These are phyloP conservation scores for Calycina herbarum DNA, from an alignment of 2,329 filamentous ascomycete species.

Conservation along the genomic window DNA sequence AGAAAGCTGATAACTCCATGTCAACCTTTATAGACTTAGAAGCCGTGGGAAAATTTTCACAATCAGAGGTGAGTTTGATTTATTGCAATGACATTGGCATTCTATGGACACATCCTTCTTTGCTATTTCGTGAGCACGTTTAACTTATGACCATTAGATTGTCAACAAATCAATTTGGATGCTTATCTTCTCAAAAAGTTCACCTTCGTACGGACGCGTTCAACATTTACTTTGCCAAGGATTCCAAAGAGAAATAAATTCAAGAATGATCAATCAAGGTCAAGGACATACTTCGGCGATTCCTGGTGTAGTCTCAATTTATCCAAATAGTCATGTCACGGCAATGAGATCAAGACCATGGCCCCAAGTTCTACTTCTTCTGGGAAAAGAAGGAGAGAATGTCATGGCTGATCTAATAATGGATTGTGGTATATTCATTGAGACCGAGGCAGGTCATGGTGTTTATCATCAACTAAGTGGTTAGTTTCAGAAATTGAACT, in stretches of 20 bases:
- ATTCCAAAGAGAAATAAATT: slow-evolving; percentile 54
- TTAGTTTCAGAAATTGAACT: slow-evolving; percentile 38
- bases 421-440: slow-evolving; percentile 73
- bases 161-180: slow-evolving; percentile 77
- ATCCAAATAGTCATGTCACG: slow-evolving; percentile 69
- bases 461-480: slow-evolving; percentile 82
- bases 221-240: slow-evolving; percentile 83
- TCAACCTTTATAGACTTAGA: slow-evolving; percentile 50
- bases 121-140: slow-evolving; percentile 8
- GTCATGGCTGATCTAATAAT: slow-evolving; percentile 78
- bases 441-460: slow-evolving; percentile 56
- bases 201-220: slow-evolving; percentile 51
- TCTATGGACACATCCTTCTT: slow-evolving; percentile 14
- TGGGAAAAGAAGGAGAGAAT: slow-evolving; percentile 73
- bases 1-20: slow-evolving; percentile 60
- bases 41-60: slow-evolving; percentile 50
- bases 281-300: slow-evolving; percentile 48
- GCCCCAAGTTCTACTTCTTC: slow-evolving; percentile 69
- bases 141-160: slow-evolving; percentile 50
- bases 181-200: slow-evolving; percentile 62
- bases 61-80: slow-evolving; percentile 58
- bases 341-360: slow-evolving; percentile 70
- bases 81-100: slow-evolving; percentile 6
- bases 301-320: slow-evolving; percentile 63
- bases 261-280: slow-evolving; percentile 24